Percentiles rank a stretch among this genome's conserved stretches.
phyloP scores from a whole-genome alignment of 164 flowering plant genomes.

The Platanus orientalis region DNA sequence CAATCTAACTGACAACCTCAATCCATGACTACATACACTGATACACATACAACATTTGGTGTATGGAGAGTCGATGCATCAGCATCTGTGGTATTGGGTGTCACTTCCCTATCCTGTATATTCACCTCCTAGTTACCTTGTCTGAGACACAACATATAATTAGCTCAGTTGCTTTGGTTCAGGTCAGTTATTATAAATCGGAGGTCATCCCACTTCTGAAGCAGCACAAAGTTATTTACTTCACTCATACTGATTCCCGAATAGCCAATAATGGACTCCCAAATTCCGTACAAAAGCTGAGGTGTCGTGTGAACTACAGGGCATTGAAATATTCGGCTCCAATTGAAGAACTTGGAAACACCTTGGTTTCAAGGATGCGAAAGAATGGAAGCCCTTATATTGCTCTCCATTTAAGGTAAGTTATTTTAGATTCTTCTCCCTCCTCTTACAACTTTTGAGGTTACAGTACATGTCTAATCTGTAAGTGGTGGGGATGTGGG shows the following conservation, averaged over 20 bases:
- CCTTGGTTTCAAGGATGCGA: conserved; percentile 79
- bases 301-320: conserved; percentile 88
- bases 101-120: not conserved
- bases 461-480: no score
- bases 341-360: conserved; percentile 79
- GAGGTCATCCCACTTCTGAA: conserved; percentile 60
- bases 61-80: not conserved
- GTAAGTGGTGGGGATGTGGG: no score
- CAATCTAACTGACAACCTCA: not conserved
- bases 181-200: conserved; percentile 56
- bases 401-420: conserved; percentile 93
- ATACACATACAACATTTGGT: not conserved
- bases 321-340: conserved; percentile 85
- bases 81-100: not conserved
- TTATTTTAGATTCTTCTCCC: not conserved
- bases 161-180: conserved; percentile 3
- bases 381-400: conserved; percentile 60
- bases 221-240: conserved; percentile 65
- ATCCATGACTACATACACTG: not conserved
- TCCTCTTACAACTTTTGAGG: not conserved
- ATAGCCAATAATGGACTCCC: conserved; percentile 83
- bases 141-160: not conserved
- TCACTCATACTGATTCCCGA: conserved; percentile 88
- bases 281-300: conserved; percentile 72
- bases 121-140: not conserved